Percentiles rank a stretch among this genome's conserved stretches.
Conservation (phyloP, 2,329 filamentous ascomycete species). For the Aspergillus fructus region DNA sequence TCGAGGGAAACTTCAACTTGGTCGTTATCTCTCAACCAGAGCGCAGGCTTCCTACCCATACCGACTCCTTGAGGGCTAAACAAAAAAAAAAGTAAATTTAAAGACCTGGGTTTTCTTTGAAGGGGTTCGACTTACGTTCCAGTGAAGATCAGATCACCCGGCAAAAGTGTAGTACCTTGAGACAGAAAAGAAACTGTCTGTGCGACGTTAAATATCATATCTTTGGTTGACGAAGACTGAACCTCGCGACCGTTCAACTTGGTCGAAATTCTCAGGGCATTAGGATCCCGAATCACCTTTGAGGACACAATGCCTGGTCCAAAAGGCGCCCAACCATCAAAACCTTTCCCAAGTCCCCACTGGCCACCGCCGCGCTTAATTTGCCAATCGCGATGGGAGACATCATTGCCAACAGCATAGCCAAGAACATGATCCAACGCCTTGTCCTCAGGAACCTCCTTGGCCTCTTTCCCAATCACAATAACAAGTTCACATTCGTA, state of each 20-base stretch:
- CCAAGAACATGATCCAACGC: constrained; percentile 73
- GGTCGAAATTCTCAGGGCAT: constrained; percentile 45
- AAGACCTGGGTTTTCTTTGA: neutral
- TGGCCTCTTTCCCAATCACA: constrained; percentile 67
- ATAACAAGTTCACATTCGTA: constrained; percentile 79
- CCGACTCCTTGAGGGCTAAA: constrained; percentile 66
- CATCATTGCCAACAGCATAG: constrained; percentile 73
- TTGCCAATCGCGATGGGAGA: constrained; percentile 79
- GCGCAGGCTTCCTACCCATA: constrained; percentile 64
- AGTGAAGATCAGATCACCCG: constrained; percentile 45
- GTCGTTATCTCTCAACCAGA: constrained; percentile 71
- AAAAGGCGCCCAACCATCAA: constrained; percentile 73
- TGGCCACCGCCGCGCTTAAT: constrained; percentile 66
- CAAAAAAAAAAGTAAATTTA: constrained; percentile 36
- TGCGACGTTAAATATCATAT: constrained; percentile 51
- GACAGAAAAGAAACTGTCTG: constrained; percentile 49
- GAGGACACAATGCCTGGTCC: constrained; percentile 68
- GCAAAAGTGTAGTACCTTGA: constrained; percentile 42
- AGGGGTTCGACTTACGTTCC: constrained; percentile 40
- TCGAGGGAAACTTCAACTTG: constrained; percentile 68
- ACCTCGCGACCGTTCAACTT: constrained; percentile 50
- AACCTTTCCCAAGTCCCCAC: constrained; percentile 71
- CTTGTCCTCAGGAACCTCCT: constrained; percentile 62
- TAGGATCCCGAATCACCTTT: constrained; percentile 45
- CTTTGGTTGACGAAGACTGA: constrained; percentile 50